Evolutionary conservation across 2,329 filamentous ascomycete species (phyloP).

Genomic region (Sphaerulina populicola): DNA sequence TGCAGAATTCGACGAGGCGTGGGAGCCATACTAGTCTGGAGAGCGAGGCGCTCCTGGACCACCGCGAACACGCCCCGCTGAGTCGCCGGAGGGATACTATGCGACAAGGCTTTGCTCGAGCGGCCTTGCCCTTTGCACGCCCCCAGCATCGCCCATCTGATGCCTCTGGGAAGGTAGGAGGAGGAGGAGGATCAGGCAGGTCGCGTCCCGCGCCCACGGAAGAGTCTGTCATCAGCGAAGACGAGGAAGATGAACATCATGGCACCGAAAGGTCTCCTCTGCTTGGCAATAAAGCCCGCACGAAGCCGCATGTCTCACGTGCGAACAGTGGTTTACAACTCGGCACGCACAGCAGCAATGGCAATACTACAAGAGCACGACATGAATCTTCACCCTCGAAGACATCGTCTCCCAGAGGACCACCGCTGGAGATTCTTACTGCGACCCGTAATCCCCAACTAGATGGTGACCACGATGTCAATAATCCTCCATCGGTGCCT

Average conservation of each 20-base stretch:
- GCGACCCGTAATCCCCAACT: slow-evolving; percentile 8
- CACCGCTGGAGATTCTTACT: slow-evolving; percentile 10
- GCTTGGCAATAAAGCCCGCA: slow-evolving; percentile 35
- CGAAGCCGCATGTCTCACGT: slow-evolving; percentile 24
- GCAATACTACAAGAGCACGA: slow-evolving; percentile 26
- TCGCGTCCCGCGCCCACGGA: slow-evolving; percentile 8
- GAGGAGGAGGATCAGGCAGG: background rate
- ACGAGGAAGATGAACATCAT: slow-evolving; percentile 42
- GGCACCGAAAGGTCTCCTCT: slow-evolving; percentile 49
- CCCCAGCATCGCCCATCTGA: slow-evolving; percentile 20
- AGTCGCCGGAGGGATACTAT: slow-evolving; percentile 40
- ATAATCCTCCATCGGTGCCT: slow-evolving; percentile 57
- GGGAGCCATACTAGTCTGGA: slow-evolving; percentile 81
- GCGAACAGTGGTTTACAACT: slow-evolving; percentile 20
- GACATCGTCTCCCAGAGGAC: slow-evolving; percentile 20
- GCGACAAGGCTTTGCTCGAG: slow-evolving; percentile 29
- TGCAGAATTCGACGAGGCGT: slow-evolving; percentile 37
- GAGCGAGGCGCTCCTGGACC: slow-evolving; percentile 79
- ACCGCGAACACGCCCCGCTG: slow-evolving; percentile 49
- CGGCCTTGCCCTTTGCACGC: slow-evolving; percentile 23
- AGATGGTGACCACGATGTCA: slow-evolving; percentile 45
- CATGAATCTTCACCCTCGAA: slow-evolving; percentile 26
- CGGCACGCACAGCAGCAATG: slow-evolving; percentile 19
- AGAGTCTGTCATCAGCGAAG: slow-evolving; percentile 25
- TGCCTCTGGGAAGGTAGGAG: slow-evolving; percentile 9